Conservation (phyloP, 2,329 filamentous ascomycete species). For the Beauveria asiatica region DNA sequence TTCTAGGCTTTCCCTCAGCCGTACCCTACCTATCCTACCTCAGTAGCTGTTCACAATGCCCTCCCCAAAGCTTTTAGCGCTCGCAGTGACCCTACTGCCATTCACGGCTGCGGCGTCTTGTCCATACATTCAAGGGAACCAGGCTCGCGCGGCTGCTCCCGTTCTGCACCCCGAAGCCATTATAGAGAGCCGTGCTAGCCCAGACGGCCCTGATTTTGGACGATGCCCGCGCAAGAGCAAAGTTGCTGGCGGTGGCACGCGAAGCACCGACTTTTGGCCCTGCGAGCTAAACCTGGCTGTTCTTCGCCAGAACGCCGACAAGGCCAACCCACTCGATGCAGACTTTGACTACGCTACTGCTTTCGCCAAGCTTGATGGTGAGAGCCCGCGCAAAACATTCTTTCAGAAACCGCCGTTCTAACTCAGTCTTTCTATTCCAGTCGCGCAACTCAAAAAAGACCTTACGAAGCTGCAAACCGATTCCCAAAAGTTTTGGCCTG, state of each 20-base stretch:
- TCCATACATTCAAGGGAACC: constrained; percentile 9
- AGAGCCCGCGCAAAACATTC: background rate
- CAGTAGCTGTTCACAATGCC: background rate
- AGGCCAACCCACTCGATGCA: constrained; percentile 53
- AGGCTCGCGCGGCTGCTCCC: background rate
- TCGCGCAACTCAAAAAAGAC: constrained; percentile 65
- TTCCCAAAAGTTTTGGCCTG: constrained; percentile 74
- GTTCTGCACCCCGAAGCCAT: constrained; percentile 7
- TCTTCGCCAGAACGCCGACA: constrained; percentile 59
- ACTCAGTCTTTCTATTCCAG: constrained; percentile 21
- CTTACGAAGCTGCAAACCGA: constrained; percentile 62
- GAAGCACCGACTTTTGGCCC: constrained; percentile 69
- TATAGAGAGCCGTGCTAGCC: background rate
- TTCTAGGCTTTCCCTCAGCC: background rate
- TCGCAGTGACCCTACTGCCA: constrained; percentile 5
- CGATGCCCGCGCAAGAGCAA: constrained; percentile 21
- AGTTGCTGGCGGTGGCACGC: constrained; percentile 54
- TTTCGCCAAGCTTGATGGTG: constrained; percentile 54
- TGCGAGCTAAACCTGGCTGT: constrained; percentile 58
- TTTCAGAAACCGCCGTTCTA: background rate
- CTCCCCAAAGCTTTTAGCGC: background rate
- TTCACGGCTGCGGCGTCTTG: background rate
- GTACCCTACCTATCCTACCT: background rate
- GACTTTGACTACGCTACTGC: constrained; percentile 66
- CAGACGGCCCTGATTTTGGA: constrained; percentile 1